Percentiles rank a stretch among this genome's conserved stretches.
These are phyloP conservation scores for Arthrobotrys sphaeroides DNA, from an alignment of 2,329 filamentous ascomycete genomes.

Conservation along the genomic window DNA sequence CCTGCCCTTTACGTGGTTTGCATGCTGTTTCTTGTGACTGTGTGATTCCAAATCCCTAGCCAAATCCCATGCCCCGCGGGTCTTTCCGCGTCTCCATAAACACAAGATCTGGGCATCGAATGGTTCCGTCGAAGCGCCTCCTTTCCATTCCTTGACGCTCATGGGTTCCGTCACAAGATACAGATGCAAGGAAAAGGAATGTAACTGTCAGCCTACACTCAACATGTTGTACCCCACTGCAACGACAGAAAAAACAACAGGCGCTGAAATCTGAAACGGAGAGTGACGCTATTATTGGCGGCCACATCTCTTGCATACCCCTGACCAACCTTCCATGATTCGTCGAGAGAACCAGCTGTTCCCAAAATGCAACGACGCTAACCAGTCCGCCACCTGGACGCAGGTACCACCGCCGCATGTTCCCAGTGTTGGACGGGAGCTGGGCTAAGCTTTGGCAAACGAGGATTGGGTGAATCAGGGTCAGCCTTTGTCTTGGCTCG, in stretches of 20 bases:
- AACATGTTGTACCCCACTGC: not conserved
- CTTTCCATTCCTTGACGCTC: constrained; percentile 17
- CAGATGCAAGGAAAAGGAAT: not conserved
- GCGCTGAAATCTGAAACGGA: constrained; percentile 45
- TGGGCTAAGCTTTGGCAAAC: constrained; percentile 31
- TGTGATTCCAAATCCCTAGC: constrained; percentile 10
- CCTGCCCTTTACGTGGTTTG: not conserved
- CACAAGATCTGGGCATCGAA: not conserved
- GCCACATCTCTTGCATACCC: constrained; percentile 1
- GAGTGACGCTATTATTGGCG: constrained; percentile 43
- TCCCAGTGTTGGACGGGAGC: not conserved
- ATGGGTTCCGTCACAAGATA: too few species aligned
- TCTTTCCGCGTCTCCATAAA: too few species aligned
- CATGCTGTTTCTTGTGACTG: not conserved
- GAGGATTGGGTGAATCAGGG: constrained; percentile 51
- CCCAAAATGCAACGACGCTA: constrained; percentile 16
- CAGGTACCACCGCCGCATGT: constrained; percentile 18
- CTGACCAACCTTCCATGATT: constrained; percentile 21
- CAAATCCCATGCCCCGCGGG: too few species aligned
- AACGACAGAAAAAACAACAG: not conserved
- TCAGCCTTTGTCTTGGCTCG: constrained; percentile 21
- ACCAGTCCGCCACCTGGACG: not conserved
- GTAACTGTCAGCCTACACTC: constrained; percentile 39
- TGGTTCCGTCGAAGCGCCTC: constrained; percentile 11
- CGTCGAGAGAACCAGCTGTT: not conserved